Evolutionary conservation across 2,329 filamentous ascomycete species (phyloP).

Genomic region (Fusarium irregulare): DNA sequence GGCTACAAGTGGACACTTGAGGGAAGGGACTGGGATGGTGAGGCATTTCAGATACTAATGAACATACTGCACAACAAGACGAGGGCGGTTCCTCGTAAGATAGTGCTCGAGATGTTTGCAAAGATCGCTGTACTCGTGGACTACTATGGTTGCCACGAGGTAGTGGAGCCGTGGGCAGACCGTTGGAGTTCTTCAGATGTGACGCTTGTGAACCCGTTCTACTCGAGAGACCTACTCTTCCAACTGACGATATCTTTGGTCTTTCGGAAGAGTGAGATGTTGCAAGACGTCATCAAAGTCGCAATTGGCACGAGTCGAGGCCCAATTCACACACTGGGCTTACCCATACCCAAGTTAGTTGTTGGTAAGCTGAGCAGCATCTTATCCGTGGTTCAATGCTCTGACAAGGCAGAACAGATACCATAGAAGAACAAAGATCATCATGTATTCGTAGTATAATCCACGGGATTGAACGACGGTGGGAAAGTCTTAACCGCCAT

Average conservation of each 20-base stretch:
- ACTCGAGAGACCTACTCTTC: background rate
- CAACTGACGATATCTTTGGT: background rate
- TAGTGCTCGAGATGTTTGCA: accelerated
- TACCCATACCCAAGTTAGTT: background rate
- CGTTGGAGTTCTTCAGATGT: accelerated
- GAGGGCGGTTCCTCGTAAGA: accelerated
- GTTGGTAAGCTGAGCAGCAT: background rate
- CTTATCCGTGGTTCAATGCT: accelerated
- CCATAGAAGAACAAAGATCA: background rate
- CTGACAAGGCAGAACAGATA: background rate
- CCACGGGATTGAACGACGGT: accelerated
- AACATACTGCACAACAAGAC: background rate
- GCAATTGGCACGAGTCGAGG: background rate
- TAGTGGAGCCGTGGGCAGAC: background rate
- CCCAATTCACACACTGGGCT: background rate
- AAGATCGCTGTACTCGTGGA: background rate
- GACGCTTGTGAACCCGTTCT: accelerated
- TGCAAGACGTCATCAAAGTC: accelerated
- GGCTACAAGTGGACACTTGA: background rate
- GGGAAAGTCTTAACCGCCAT: accelerated
- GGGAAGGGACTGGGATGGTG: accelerated
- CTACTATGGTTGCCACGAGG: background rate
- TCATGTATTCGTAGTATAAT: background rate
- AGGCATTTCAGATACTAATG: background rate
- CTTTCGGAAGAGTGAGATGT: background rate